These are phyloP conservation scores for Beta vulgaris DNA, from an alignment of 148 eudicot species.

Conservation along the genomic window DNA sequence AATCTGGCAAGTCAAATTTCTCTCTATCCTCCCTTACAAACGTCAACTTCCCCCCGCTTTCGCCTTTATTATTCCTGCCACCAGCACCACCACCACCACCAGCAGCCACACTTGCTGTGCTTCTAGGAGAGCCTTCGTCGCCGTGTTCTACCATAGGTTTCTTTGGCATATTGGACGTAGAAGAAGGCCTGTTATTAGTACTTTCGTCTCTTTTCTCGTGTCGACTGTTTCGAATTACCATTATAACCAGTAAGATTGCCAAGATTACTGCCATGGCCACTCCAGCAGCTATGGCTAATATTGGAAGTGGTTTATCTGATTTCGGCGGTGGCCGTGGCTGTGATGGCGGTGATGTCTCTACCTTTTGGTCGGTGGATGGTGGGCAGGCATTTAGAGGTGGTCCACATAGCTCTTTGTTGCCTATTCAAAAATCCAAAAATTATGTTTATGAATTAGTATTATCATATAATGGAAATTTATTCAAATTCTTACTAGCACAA, in stretches of 20 bases:
- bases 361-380: neutral
- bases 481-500: no score
- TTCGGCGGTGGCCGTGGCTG: no score
- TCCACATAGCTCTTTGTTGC: conserved; percentile 60
- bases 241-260: conserved; percentile 13
- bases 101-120: neutral
- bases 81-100: neutral
- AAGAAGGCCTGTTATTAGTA: neutral
- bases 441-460: neutral
- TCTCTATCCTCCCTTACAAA: conserved; percentile 50
- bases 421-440: conserved; percentile 25
- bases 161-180: neutral
- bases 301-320: conserved; percentile 28
- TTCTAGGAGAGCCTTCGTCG: conserved; percentile 12
- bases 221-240: conserved; percentile 1
- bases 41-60: conserved; percentile 38
- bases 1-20: conserved; percentile 58
- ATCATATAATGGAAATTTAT: neutral
- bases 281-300: conserved; percentile 13
- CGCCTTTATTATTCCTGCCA: neutral
- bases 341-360: neutral
- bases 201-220: neutral
- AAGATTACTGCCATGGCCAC: conserved; percentile 17
- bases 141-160: neutral
- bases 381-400: conserved; percentile 29